Base-by-base conservation (phyloP, 495 filamentous ascomycete species). In the Annulohypoxylon stygium region DNA sequence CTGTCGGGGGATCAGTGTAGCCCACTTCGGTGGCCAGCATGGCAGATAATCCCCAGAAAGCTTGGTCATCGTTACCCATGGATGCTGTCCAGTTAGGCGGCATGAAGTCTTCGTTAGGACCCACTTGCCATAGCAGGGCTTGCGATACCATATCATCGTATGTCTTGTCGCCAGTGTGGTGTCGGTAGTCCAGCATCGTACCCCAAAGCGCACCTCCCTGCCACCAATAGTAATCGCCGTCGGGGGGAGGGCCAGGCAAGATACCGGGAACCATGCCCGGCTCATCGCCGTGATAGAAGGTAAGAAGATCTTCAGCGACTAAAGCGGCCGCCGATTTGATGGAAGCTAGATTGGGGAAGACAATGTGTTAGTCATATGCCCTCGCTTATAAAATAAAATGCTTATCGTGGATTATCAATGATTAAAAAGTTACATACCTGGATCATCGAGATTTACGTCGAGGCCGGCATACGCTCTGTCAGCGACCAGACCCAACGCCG, bases 31-130 rank as follows among this genome's bases (percentile, higher is more conserved):
- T 90, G 3, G 91, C 91, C 3, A 88, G 82, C 84, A 93, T 89
- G 7, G 87, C 90, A 12, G 90, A 84, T 61, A 92, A 85, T 5
- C 79, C 91, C 92, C 91, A 93, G 75, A 93, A 93, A n/a, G 79
- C 81, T 74, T 93, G 91, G 68, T 93, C 91, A 65, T 93, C 91
- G 75, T 93, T 93, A 66, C 92, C 90, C 84, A 86, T 83, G 18
- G 83, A 82, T 39, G 83, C 83, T 4, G 83, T 86, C 75, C 85
- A 87, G 71, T 91, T 90, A 7, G 78, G 67, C 0, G 88, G 86
- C 81, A 90, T 85, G 76, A 83, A 90, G 65, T 90, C 83, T 11
- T 81, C 71, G 63, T 86, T 68, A 33, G 79, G 70, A 3, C 88
- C 88, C 8, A 82, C 79, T 76, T 91, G 89, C 65, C 81, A 85